These are phyloP conservation scores for Hygrophorus pudorinus DNA, from an alignment of 768 basidiomycete genomes.

Conservation along the genomic window DNA sequence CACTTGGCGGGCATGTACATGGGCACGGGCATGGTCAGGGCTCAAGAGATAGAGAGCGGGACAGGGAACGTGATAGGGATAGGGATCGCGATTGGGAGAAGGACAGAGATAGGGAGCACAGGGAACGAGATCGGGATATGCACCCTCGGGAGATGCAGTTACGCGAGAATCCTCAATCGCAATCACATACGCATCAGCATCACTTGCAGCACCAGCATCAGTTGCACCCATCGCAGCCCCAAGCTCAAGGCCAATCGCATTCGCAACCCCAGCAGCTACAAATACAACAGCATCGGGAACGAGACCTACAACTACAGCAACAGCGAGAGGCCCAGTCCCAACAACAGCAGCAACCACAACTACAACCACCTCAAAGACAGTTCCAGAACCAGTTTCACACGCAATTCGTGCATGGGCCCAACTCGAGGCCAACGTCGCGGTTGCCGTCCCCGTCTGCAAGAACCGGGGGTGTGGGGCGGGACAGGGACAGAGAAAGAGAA, in stretches of 20 bases:
- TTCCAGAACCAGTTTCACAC: constrained; percentile 23
- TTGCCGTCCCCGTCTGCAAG: constrained; percentile 1
- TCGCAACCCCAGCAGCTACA: constrained; percentile 3
- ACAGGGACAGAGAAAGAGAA: no score
- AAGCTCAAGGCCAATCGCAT: neutral
- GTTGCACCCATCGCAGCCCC: constrained; percentile 1
- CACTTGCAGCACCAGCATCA: neutral
- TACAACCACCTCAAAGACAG: constrained; percentile 17
- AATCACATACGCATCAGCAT: constrained; percentile 6
- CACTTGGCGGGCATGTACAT: neutral
- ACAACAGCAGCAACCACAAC: constrained; percentile 8
- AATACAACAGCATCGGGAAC: constrained; percentile 2
- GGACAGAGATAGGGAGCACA: neutral
- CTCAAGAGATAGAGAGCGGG: constrained; percentile 9
- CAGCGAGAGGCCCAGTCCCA: constrained; percentile 6
- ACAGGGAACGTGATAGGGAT: constrained; percentile 6
- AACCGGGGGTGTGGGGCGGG: neutral
- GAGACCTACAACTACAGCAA: neutral
- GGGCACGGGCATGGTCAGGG: neutral
- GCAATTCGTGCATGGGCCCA: constrained; percentile 17
- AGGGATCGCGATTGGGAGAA: constrained; percentile 3
- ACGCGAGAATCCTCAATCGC: constrained; percentile 14
- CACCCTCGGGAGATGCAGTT: constrained; percentile 12
- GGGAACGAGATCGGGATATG: neutral
- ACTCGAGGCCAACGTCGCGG: constrained; percentile 6